These are phyloP conservation scores for Stephanocyclus meneghinianus DNA, from an alignment of 352 stramenopile genomes.

Conservation along the genomic window DNA sequence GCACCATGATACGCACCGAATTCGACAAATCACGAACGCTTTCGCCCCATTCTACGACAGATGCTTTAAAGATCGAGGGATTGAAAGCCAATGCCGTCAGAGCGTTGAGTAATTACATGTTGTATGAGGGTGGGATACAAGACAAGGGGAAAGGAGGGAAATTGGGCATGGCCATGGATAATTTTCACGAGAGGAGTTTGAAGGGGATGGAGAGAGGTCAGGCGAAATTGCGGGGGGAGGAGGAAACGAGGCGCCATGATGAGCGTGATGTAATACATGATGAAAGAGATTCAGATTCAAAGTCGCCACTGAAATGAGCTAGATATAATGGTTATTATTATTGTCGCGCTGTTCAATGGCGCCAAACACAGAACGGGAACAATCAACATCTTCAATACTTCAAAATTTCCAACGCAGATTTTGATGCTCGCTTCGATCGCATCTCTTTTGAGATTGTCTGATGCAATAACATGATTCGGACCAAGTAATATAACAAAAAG, in stretches of 20 bases:
- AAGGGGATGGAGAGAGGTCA: constrained; percentile 22
- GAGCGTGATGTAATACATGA: not conserved
- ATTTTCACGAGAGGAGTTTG: constrained; percentile 51
- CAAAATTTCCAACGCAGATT: too few relatives aligned
- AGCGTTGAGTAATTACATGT: constrained; percentile 82
- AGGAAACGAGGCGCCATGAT: constrained; percentile 11
- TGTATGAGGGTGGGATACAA: constrained; percentile 72
- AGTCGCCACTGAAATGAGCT: too few relatives aligned
- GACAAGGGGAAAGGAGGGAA: constrained; percentile 64
- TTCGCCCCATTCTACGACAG: constrained; percentile 26
- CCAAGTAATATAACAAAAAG: too few relatives aligned
- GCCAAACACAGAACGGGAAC: too few relatives aligned
- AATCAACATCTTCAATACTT: too few relatives aligned
- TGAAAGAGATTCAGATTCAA: too few relatives aligned
- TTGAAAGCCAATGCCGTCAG: constrained; percentile 70
- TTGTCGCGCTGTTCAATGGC: too few relatives aligned
- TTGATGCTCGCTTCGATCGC: too few relatives aligned
- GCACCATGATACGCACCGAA: constrained; percentile 65
- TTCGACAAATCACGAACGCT: constrained; percentile 57
- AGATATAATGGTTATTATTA: too few relatives aligned
- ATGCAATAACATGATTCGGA: too few relatives aligned
- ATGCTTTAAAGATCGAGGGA: constrained; percentile 63
- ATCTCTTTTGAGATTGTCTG: too few relatives aligned
- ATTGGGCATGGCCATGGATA: constrained; percentile 69
- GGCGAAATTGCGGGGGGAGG: not conserved